Base-by-base conservation (phyloP, 768 basidiomycete species). In the Rhodotorula toruloides region DNA sequence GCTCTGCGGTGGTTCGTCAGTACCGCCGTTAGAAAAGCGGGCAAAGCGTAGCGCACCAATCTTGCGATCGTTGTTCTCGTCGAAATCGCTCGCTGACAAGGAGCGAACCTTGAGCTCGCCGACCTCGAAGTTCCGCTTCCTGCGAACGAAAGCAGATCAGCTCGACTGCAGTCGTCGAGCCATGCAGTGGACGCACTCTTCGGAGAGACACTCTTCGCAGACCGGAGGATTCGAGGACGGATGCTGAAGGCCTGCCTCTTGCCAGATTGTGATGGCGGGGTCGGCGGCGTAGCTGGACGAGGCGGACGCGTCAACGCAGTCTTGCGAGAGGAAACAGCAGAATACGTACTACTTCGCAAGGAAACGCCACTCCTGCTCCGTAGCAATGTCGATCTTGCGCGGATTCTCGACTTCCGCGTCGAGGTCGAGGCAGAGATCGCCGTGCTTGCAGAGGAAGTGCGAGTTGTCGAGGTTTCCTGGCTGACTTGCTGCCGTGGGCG, bases 391-490 rank as follows among this genome's bases (percentile, higher is more conserved):
- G 48, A 65, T 46, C 17, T 9, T 22, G 32, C 39, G 55, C 21
- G 44, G 36, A 16, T 34, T 54, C 27, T 57, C 56, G 32, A 62
- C 55, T 27, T 66, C 67, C 29, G 43, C 52, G 29, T 85, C 87
- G 2, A 87, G 85, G 76, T 91, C 88, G 54, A 90, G 79, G 21
- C 79, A 76, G 13, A 91, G 81, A 66, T 80, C 76, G 10, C 79
- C 79, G 76, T 91, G 90, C 63, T 83, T 78, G 77, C 90, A 91
- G 54, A 89, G 71, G 73, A 88, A 85, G 14, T 75, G 72, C 19
- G 80, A 78, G 70, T 85, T 90, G 75, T 89, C 84, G 42, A 90
- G 74, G 10, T 57, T 63, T n/a, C 82, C 81, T 0, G 90, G n/a
- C n/a, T n/a, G n/a, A n/a, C n/a, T n/a, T n/a, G n/a, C n/a, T n/a